Conservation (phyloP, 108 stramenopile genomes). For the Aurantiochytrium sp. region DNA sequence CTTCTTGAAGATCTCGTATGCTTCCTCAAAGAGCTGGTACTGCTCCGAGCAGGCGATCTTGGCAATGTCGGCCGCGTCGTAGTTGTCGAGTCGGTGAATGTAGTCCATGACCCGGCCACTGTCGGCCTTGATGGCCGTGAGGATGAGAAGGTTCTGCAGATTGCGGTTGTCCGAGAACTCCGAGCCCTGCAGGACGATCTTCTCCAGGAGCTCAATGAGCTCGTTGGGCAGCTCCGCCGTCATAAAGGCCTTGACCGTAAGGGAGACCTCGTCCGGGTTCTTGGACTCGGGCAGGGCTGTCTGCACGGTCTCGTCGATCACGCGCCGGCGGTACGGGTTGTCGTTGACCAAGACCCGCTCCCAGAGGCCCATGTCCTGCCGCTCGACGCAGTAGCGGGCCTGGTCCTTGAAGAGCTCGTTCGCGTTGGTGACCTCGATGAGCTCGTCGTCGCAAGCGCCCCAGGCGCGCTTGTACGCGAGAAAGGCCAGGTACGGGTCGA, state of each 20-base stretch:
- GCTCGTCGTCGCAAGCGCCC: conserved; percentile 95
- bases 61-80: conserved; percentile 98
- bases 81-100: conserved; percentile 99
- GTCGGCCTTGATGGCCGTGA: conserved; percentile 97
- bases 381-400: conserved; percentile 95
- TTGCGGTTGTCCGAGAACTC: conserved; percentile 99
- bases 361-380: conserved; percentile 96
- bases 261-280: conserved; percentile 96
- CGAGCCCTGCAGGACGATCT: conserved; percentile 96
- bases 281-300: conserved; percentile 98
- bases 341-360: conserved; percentile 79
- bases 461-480: conserved; percentile 93
- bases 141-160: conserved; percentile 98
- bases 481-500: conserved; percentile 97
- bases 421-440: conserved; percentile 87
- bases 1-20: conserved; percentile 95
- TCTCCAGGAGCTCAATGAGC: conserved; percentile 95
- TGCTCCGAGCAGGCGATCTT: conserved; percentile 95
- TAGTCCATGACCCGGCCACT: conserved; percentile 90
- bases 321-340: conserved; percentile 70
- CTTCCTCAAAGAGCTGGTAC: conserved; percentile 99
- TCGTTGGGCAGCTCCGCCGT: conserved; percentile 96
- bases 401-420: conserved; percentile 98
- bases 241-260: conserved; percentile 99
- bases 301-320: conserved; percentile 99